Conservation (phyloP, 179 eudicot species). For the Pouteria campechiana region DNA sequence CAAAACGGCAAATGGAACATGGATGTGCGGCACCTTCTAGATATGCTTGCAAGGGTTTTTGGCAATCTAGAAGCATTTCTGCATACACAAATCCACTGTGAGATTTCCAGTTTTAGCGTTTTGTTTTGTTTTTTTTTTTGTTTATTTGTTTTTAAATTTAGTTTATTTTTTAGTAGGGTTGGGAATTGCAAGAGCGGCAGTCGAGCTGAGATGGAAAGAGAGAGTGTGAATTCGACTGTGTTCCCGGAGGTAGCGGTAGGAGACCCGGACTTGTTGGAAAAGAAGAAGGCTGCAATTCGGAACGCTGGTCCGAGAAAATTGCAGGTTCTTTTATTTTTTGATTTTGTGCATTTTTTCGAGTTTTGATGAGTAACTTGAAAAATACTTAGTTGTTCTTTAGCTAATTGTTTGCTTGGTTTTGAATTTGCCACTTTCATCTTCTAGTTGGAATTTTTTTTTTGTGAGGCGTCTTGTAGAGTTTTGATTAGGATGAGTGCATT, state of each 20-base stretch:
- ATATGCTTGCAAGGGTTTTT: too few relatives aligned
- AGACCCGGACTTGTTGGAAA: slow-evolving; percentile 29
- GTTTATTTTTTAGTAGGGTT: background rate
- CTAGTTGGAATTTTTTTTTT: too few relatives aligned
- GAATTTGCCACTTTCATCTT: too few relatives aligned
- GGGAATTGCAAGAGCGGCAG: background rate
- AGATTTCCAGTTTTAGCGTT: too few relatives aligned
- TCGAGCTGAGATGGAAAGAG: too few relatives aligned
- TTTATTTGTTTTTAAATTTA: background rate
- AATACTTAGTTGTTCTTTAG: background rate
- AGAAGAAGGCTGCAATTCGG: slow-evolving; percentile 49
- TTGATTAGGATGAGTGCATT: too few relatives aligned
- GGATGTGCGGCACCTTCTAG: too few relatives aligned
- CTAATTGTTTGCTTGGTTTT: background rate
- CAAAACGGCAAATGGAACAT: too few relatives aligned
- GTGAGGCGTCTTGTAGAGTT: too few relatives aligned
- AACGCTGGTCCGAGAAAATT: slow-evolving; percentile 47
- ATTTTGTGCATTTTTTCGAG: background rate
- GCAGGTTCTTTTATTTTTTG: slow-evolving; percentile 61
- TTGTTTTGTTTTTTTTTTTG: too few relatives aligned
- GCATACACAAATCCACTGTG: too few relatives aligned
- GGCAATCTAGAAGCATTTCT: too few relatives aligned
- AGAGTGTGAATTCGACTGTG: background rate
- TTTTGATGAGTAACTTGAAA: background rate
- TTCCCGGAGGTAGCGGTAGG: slow-evolving; percentile 25